Evolutionary conservation across 805 yeast species (phyloP).

Genomic region (Candida silvicultrix): DNA sequence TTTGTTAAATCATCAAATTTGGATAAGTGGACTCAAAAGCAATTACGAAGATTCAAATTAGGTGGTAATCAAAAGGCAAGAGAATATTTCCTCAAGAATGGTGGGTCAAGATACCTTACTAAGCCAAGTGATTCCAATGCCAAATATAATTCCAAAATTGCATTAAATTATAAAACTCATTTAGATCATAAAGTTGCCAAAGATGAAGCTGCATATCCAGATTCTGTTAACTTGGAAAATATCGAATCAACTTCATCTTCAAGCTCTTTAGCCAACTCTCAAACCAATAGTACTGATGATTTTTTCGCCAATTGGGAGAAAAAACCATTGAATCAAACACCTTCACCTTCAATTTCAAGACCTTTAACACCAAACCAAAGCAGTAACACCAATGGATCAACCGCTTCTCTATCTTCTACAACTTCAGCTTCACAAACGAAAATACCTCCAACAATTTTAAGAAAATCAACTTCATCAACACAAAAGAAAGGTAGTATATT

Average conservation of each 20-base stretch:
- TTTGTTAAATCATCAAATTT: slow-evolving; percentile 89
- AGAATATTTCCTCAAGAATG: slow-evolving; percentile 77
- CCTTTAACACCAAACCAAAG: slow-evolving; percentile 18
- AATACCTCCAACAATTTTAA: slow-evolving; percentile 23
- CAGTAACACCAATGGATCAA: slow-evolving; percentile 1
- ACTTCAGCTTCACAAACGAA: slow-evolving; percentile 16
- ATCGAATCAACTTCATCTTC: slow-evolving; percentile 27
- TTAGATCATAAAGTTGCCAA: slow-evolving; percentile 59
- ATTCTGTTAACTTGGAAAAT: slow-evolving; percentile 60
- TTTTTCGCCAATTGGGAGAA: slow-evolving; percentile 88
- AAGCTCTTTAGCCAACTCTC: slow-evolving; percentile 27
- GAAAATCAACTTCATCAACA: slow-evolving; percentile 22
- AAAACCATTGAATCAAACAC: slow-evolving; percentile 47
- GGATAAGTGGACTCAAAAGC: slow-evolving; percentile 92
- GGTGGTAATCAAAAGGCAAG: slow-evolving; percentile 90
- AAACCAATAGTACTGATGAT: slow-evolving; percentile 59
- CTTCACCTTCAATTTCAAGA: slow-evolving; percentile 26
- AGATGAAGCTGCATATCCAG: slow-evolving; percentile 71
- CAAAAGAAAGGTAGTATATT: slow-evolving; percentile 38
- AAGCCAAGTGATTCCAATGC: slow-evolving; percentile 55
- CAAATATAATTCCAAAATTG: slow-evolving; percentile 77
- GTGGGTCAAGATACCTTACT: slow-evolving; percentile 68
- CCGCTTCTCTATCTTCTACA: slow-evolving; percentile 1
- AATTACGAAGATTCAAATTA: slow-evolving; percentile 83
- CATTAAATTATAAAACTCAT: slow-evolving; percentile 76